A percentile compares a stretch with the other conserved stretches of the same genome.
Conservation (phyloP, 106 monocot species). For the Ottelia alismoides region DNA sequence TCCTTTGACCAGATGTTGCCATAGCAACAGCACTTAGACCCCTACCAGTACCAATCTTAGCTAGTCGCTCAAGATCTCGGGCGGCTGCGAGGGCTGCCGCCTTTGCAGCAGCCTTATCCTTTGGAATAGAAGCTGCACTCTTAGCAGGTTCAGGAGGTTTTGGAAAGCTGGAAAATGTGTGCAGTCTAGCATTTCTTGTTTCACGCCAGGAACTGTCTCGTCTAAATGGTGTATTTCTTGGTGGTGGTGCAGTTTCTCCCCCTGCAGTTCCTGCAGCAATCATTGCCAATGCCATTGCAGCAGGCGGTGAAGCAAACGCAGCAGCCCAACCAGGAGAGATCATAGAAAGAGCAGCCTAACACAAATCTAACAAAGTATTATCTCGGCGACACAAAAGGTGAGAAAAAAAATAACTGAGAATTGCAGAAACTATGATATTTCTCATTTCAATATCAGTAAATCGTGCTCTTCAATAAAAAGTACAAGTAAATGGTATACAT, state of each 20-base stretch:
- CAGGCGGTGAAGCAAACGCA: conserved; percentile 98
- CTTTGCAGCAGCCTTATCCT: conserved; percentile 81
- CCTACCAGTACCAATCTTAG: conserved; percentile 86
- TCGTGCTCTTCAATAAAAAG: too few species aligned
- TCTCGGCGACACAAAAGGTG: too few species aligned
- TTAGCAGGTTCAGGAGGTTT: conserved; percentile 48
- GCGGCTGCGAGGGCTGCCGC: conserved; percentile 92
- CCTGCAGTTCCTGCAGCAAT: conserved; percentile 93
- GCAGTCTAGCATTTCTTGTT: conserved; percentile 40
- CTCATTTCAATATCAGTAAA: too few species aligned
- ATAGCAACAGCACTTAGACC: conserved; percentile 99
- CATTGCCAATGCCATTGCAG: conserved; percentile 99
- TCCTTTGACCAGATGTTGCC: conserved; percentile 96
- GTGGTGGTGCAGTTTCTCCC: conserved; percentile 53
- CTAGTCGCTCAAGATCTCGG: conserved; percentile 70
- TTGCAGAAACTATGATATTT: too few species aligned
- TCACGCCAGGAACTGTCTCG: conserved; percentile 72
- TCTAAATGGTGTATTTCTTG: conserved; percentile 28
- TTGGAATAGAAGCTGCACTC: conserved; percentile 38
- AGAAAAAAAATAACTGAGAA: too few species aligned
- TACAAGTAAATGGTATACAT: too few species aligned
- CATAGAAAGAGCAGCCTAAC: conserved; percentile 89
- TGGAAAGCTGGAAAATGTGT: conserved; percentile 78
- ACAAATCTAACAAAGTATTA: conserved; percentile 15
- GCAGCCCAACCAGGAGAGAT: conserved; percentile 96